Base-by-base conservation (phyloP, 1,139 yeast genomes). In the Saccharomyces uvarum region DNA sequence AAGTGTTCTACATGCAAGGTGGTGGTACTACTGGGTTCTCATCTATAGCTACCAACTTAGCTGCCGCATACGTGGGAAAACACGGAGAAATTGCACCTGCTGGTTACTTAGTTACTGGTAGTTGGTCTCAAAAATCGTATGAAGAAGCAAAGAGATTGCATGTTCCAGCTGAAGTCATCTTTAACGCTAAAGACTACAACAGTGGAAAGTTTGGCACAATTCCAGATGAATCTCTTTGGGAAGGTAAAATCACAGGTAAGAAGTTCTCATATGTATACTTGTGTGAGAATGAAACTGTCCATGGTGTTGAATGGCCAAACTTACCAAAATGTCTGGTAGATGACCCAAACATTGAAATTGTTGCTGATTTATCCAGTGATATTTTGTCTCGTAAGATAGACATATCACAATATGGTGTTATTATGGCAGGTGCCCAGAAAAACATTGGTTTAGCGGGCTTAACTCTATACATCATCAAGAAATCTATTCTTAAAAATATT, bases 11-110 rank as follows among this genome's bases (percentile, higher is more conserved):
- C 74, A 74, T 91, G 74, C 99, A 93, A 75, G 98, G 99, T 59
- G 99, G 99, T 58, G 99, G 98, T 58, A 91, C 98, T 52, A 86
- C 90, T 46, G 98, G 97, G 4, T 93, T 93, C 66, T 87, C 98
- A 5, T 82, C 96, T 7, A 79, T 89, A 55, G 91, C 88, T 14
- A 83, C 93, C 64, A 93, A 93, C 70, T 72, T 93, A 73, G 72
- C 86, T 59, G 96, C 97, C 32, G 77, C 86, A 47, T 81, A 80
- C 69, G 88, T 88, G 50, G 70, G 67, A 9, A 84, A 77, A 66
- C 78, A 84, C 27, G 89, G 89, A 38, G 81, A 80, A 63, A 77
- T 76, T 57, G 96, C 96, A 51, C 84, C 80, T 59, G 95, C 88
- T 51, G 96, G 93, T 51, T 93, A 93, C 72, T 82, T 90, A 38